Conservation (phyloP, 768 basidiomycete genomes). For the Pulveroboletus sp. region DNA sequence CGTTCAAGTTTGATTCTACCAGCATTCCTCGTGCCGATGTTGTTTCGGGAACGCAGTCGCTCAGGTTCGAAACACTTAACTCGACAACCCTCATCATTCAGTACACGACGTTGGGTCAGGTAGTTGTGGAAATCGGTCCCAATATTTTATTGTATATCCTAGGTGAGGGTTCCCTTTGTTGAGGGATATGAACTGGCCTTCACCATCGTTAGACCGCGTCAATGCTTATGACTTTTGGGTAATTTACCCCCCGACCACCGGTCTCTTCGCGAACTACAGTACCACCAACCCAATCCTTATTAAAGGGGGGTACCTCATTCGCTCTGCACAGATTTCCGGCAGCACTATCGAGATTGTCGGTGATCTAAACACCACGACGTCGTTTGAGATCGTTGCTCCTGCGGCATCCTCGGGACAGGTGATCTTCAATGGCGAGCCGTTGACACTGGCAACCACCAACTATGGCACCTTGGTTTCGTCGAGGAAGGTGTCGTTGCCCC, state of each 20-base stretch:
- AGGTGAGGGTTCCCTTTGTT: constrained; percentile 27
- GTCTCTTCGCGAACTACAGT: constrained; percentile 32
- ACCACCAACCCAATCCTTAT: constrained; percentile 43
- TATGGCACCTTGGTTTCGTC: constrained; percentile 38
- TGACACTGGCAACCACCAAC: constrained; percentile 33
- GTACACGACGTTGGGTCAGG: constrained; percentile 44
- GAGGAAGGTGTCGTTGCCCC: constrained; percentile 9
- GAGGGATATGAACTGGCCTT: background rate
- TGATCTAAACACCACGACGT: constrained; percentile 40
- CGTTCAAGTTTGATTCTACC: constrained; percentile 35
- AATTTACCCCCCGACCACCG: constrained; percentile 36
- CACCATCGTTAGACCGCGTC: constrained; percentile 36
- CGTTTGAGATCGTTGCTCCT: constrained; percentile 47
- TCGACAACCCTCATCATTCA: constrained; percentile 38
- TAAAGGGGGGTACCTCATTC: constrained; percentile 46
- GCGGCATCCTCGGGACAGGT: constrained; percentile 34
- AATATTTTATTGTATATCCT: constrained; percentile 41
- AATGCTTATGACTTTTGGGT: constrained; percentile 52
- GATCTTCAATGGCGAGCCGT: constrained; percentile 39
- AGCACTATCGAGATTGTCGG: constrained; percentile 40
- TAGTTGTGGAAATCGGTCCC: constrained; percentile 40
- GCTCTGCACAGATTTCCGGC: constrained; percentile 34
- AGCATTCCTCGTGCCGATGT: constrained; percentile 20
- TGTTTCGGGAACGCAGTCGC: constrained; percentile 23
- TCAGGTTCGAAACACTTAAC: constrained; percentile 35